A percentile compares a stretch with the other conserved stretches of the same genome.
Conservation (phyloP, 2,329 filamentous ascomycete species). For the Colletotrichum chlorophyti region DNA sequence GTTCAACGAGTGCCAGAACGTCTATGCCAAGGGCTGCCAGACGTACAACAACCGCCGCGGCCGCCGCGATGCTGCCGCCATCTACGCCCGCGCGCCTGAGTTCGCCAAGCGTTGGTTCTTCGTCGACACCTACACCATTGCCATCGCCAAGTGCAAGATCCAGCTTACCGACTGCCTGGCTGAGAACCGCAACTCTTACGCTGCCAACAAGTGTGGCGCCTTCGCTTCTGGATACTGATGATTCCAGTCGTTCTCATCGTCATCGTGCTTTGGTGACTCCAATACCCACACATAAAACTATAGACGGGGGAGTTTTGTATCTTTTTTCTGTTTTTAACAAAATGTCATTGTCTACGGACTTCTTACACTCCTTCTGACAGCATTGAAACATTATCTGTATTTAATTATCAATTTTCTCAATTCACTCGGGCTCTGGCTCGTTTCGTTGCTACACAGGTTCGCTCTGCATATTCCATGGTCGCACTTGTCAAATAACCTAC, state of each 20-base stretch:
- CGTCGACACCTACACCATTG: conserved; percentile 35
- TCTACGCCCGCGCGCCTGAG: conserved; percentile 20
- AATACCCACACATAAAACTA: neutral
- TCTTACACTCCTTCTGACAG: conserved; percentile 11
- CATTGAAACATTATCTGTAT: conserved; percentile 1
- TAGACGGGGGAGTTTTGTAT: conserved; percentile 5
- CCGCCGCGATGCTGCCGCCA: conserved; percentile 4
- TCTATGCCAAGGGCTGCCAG: conserved; percentile 58
- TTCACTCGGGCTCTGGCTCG: neutral
- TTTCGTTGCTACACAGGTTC: neutral
- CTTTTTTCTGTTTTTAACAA: neutral
- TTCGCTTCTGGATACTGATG: conserved; percentile 37
- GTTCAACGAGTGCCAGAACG: conserved; percentile 53
- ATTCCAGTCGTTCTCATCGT: neutral
- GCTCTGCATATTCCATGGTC: neutral
- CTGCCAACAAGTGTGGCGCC: conserved; percentile 46
- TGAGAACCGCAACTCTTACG: conserved; percentile 47
- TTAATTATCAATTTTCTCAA: conserved; percentile 12
- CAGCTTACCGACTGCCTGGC: conserved; percentile 57
- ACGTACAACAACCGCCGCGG: conserved; percentile 31
- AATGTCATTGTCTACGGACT: neutral
- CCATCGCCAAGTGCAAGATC: conserved; percentile 50
- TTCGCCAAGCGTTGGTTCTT: conserved; percentile 33
- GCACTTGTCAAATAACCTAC: too few species aligned
- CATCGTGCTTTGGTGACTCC: too few species aligned